These are phyloP conservation scores for Colletotrichum salicis DNA, from an alignment of 2,329 filamentous ascomycete genomes.

Conservation along the genomic window DNA sequence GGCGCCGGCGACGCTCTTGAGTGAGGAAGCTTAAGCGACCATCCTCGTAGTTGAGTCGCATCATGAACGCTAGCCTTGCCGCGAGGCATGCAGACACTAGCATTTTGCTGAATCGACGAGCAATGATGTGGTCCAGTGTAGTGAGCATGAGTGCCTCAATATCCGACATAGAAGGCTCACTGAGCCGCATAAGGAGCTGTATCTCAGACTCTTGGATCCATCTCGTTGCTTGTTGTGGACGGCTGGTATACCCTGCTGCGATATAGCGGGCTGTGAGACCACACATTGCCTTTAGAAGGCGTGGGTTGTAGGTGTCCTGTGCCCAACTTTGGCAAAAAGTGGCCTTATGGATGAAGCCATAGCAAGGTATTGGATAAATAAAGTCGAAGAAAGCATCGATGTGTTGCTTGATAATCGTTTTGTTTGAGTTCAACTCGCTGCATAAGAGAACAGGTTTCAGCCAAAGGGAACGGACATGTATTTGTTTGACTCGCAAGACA, in stretches of 20 bases:
- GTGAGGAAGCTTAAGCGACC: slow-evolving; percentile 29
- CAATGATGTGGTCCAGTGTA: slow-evolving; percentile 37
- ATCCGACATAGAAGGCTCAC: slow-evolving; percentile 36
- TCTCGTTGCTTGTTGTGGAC: slow-evolving; percentile 37
- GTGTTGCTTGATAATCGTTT: slow-evolving; percentile 29
- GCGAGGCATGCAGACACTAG: slow-evolving; percentile 36
- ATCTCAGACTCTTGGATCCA: slow-evolving; percentile 38
- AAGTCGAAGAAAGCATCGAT: slow-evolving; percentile 32
- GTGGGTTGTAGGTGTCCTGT: slow-evolving; percentile 21
- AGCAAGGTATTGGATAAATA: slow-evolving; percentile 30
- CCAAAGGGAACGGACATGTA: not conserved
- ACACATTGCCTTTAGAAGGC: slow-evolving; percentile 29
- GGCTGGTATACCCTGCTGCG: not conserved
- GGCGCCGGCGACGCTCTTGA: slow-evolving; percentile 35
- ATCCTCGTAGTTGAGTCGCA: slow-evolving; percentile 39
- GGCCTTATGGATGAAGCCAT: slow-evolving; percentile 32
- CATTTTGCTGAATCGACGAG: slow-evolving; percentile 39
- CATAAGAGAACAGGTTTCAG: not conserved
- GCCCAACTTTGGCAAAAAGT: slow-evolving; percentile 30
- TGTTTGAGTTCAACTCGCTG: slow-evolving; percentile 22
- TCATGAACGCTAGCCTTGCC: slow-evolving; percentile 37
- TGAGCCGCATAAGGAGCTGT: slow-evolving; percentile 28
- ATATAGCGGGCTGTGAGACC: slow-evolving; percentile 26
- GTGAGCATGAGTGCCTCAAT: slow-evolving; percentile 39
- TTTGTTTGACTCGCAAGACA: not conserved